Evolutionary conservation across 768 basidiomycete genomes (phyloP), one percentile per base, ranked within the genome.

Genomic region (Calocybe indica): DNA sequence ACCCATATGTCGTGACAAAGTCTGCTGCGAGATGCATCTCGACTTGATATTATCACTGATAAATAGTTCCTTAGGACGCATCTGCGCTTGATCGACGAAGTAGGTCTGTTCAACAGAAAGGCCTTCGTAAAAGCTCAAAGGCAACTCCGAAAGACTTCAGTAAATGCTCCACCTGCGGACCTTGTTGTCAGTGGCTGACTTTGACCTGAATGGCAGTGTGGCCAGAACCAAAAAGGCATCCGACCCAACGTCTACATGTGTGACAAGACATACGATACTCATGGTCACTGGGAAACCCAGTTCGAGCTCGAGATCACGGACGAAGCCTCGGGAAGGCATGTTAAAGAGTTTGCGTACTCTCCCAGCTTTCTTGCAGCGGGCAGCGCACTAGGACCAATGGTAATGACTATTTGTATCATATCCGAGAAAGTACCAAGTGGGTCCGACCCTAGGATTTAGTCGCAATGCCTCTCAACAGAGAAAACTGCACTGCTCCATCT

Each of bases 1-100:
- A 68, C 48, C 70, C 70, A 3, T 67, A 67, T 36, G 54, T 72
- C 33, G 57, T 67, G 12, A 67, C 69, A 32, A 64, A 66, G 67
- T 66, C 38, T 10, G 56, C 38, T 8, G 12, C 30, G 12, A 12
- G 22, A 10, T 10, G 5, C 14, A 45, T 30, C 29, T 35, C 8
- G 38, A 40, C 15, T 10, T 4, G n/a, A n/a, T 1, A 8, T 6
- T 11, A 14, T 22, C n/a, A 41, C 33, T 32, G 33, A 12, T 31
- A 37, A 10, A 40, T 5, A n/a, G 29, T 30, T 31, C 1, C 30
- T 36, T 46, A 71, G 71, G 28, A 64, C 69, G 2, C 62, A 65
- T 28, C 55, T 72, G 6, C 62, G 59, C 9, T 55, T 70, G 6
- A 55, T 65, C 7, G 59, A 67, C 8, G 61, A 66, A 55, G 66